Evolutionary conservation across 2,329 filamentous ascomycete species (phyloP), one percentile per base, ranked within the genome.

Genomic region (Gaeumannomyces tritici): DNA sequence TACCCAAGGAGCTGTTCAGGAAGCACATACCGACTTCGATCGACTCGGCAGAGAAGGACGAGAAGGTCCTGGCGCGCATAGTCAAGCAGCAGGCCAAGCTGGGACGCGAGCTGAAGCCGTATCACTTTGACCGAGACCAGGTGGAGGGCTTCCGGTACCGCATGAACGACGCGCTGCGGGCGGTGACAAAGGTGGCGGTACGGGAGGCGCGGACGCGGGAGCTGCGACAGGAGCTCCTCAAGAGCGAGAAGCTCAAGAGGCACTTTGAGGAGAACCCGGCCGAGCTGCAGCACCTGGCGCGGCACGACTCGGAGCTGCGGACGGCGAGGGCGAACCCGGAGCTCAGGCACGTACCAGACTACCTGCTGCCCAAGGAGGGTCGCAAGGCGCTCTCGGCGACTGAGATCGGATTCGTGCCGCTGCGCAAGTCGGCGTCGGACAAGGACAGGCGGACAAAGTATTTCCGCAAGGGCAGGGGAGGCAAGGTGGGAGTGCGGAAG

Each of bases 231-330:
- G 95, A 98, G 74, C 81, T 99, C 15, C 81, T 97, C 69, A 96
- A 96, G 77, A 93, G 89, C 67, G 93, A 98, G 71, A 97, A 96
- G 76, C 79, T 99, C 62, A 93, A 95, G 75, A 84, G 92, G 72
- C 91, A 98, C 79, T 99, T 98, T 70, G 95, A 98, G 72, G 95
- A 99, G 75, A 97, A 99, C 73, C 95, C 95, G 0, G 86, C 89
- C 35, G 93, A 98, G 72, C 77, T 98, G 66, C 85, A 86, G 51
- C 91, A 96, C 72, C 80, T 98, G 67, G 47, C 51, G 42, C 85
- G 93, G 29, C 95, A 99, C 72, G 95, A 99, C 72, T 88, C 88
- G 51, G 93, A 97, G 73, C 80, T 96, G 63, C 84, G 92, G 64
- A 87, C 92, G 28, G 91, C 93, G 18, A 81, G 90, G 64, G 87